phyloP scores from a whole-genome alignment of 768 basidiomycete genomes.

The Coprinopsis marcescibilis region DNA sequence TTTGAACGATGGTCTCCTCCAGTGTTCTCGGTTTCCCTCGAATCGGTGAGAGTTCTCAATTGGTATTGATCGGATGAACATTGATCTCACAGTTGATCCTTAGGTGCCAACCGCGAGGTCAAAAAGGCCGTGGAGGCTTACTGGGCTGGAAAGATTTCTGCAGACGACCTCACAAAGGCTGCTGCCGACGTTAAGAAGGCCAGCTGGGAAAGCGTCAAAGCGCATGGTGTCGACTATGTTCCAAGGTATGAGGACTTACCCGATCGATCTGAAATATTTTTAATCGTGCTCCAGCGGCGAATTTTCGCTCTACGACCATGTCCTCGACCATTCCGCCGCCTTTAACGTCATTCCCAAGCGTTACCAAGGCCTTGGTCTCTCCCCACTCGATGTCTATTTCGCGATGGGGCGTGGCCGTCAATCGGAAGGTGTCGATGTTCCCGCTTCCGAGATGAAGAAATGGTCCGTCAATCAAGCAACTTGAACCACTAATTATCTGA shows the following conservation, averaged over 20 bases:
- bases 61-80: background rate
- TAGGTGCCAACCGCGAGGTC: slow-evolving; percentile 90
- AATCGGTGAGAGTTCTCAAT: slow-evolving; percentile 50
- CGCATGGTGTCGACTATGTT: slow-evolving; percentile 80
- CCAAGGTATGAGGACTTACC: slow-evolving; percentile 61
- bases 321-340: slow-evolving; percentile 91
- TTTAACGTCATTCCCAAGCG: slow-evolving; percentile 98
- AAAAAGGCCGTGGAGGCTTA: slow-evolving; percentile 99
- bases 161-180: slow-evolving; percentile 80
- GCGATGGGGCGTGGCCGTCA: slow-evolving; percentile 99
- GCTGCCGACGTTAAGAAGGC: slow-evolving; percentile 84
- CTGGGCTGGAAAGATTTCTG: slow-evolving; percentile 90
- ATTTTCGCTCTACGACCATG: slow-evolving; percentile 98
- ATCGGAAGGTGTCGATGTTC: slow-evolving; percentile 89
- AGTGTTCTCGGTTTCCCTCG: slow-evolving; percentile 92
- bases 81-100: slow-evolving; percentile 8
- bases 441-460: slow-evolving; percentile 99
- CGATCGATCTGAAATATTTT: slow-evolving; percentile 13
- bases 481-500: slow-evolving; percentile 4
- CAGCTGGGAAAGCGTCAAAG: slow-evolving; percentile 84
- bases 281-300: slow-evolving; percentile 65
- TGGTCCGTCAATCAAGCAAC: slow-evolving; percentile 57
- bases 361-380: slow-evolving; percentile 81
- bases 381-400: slow-evolving; percentile 92
- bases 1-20: slow-evolving; percentile 61